Percentiles rank a stretch among this genome's conserved stretches.
Conservation (phyloP, 208 protist genomes). For the Leishmania turanica region DNA sequence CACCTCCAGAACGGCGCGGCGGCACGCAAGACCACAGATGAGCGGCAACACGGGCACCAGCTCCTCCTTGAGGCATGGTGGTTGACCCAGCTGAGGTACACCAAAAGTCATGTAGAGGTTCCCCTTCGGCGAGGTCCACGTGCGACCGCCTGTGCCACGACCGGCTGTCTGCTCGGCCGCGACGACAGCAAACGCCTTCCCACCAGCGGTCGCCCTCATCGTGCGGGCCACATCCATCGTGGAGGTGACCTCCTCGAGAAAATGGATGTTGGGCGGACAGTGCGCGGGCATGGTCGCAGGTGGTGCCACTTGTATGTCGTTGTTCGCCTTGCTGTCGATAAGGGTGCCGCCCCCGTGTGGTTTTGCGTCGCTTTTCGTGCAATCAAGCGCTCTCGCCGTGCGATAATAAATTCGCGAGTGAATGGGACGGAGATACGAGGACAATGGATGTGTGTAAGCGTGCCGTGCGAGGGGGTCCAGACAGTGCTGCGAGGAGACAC, state of each 20-base stretch:
- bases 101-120: conserved; percentile 82
- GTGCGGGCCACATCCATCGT: conserved; percentile 67
- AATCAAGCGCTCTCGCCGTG: not conserved
- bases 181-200: conserved; percentile 50
- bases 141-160: conserved; percentile 56
- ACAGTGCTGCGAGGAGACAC: not conserved
- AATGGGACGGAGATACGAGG: not conserved
- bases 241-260: conserved; percentile 46
- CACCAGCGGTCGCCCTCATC: conserved; percentile 28
- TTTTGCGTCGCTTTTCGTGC: not conserved
- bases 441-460: not conserved
- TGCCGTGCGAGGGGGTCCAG: not conserved
- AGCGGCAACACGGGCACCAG: conserved; percentile 66
- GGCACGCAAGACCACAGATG: conserved; percentile 51
- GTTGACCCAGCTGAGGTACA: conserved; percentile 31
- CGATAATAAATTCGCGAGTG: not conserved
- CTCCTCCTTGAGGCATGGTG: conserved; percentile 18
- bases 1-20: conserved; percentile 40
- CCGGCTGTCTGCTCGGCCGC: conserved; percentile 53
- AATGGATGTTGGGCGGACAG: conserved; percentile 38
- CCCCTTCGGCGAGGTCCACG: conserved; percentile 69
- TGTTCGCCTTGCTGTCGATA: not conserved
- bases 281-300: not conserved
- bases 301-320: not conserved
- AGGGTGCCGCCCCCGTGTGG: not conserved